phyloP scores from a whole-genome alignment of 2,329 filamentous ascomycete species.

The Neonectria ditissima region DNA sequence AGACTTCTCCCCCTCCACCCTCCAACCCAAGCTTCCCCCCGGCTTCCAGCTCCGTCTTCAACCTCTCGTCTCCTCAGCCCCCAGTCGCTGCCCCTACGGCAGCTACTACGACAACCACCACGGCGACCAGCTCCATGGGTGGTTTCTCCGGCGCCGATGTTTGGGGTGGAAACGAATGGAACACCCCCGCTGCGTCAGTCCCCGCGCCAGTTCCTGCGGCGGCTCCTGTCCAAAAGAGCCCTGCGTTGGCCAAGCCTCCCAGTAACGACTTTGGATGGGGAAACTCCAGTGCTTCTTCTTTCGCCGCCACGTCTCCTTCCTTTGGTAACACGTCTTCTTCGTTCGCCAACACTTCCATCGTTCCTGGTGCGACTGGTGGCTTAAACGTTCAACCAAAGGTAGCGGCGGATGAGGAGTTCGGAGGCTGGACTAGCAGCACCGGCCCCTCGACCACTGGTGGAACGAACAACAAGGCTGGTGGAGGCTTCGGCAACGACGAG shows the following conservation, averaged over 20 bases:
- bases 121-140: conserved; percentile 52
- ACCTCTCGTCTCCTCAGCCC: conserved; percentile 71
- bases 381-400: conserved; percentile 77
- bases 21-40: conserved; percentile 54
- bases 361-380: conserved; percentile 72
- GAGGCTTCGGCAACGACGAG: conserved; percentile 76
- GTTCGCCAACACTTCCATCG: conserved; percentile 70
- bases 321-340: conserved; percentile 47
- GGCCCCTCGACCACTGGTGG: conserved; percentile 55
- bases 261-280: conserved; percentile 74
- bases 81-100: conserved; percentile 58
- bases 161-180: conserved; percentile 92
- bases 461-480: conserved; percentile 64
- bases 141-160: conserved; percentile 72
- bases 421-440: conserved; percentile 87
- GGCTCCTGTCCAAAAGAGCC: conserved; percentile 70
- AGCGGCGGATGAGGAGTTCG: conserved; percentile 92
- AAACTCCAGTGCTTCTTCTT: conserved; percentile 49
- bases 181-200: conserved; percentile 69
- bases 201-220: conserved; percentile 51
- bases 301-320: conserved; percentile 63
- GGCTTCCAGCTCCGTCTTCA: conserved; percentile 77
- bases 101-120: conserved; percentile 37
- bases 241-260: conserved; percentile 58
- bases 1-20: conserved; percentile 58